Evolutionary conservation across 495 filamentous ascomycete species (phyloP).

Genomic region (Parmelia sp.): DNA sequence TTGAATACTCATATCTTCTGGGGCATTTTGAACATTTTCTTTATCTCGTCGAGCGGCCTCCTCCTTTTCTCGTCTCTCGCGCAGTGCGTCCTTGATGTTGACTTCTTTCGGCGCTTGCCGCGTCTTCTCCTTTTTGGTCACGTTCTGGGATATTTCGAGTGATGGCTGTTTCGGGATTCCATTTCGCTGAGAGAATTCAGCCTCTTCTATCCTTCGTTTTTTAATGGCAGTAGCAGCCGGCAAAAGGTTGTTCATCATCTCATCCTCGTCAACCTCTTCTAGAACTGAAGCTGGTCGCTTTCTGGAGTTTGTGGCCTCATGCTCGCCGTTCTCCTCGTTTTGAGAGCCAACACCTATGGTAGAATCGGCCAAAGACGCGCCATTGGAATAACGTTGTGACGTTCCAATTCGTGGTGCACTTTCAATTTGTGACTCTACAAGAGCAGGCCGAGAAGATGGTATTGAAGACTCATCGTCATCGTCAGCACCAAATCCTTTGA

Average conservation of each 20-base stretch:
- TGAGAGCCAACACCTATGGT: constrained; percentile 38
- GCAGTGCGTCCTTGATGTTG: constrained; percentile 63
- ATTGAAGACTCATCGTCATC: constrained; percentile 32
- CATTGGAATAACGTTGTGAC: constrained; percentile 14
- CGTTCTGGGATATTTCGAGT: constrained; percentile 23
- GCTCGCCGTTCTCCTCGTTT: constrained; percentile 20
- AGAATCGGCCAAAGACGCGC: constrained; percentile 25
- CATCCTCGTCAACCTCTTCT: constrained; percentile 42
- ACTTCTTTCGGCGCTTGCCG: constrained; percentile 52
- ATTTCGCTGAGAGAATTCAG: constrained; percentile 34
- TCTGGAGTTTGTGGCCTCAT: constrained; percentile 21
- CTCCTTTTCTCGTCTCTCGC: constrained; percentile 63
- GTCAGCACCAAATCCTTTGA: constrained; percentile 68
- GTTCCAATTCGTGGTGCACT: constrained; percentile 6
- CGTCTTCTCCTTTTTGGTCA: constrained; percentile 27
- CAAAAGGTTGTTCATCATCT: constrained; percentile 58
- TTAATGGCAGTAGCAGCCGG: constrained; percentile 70
- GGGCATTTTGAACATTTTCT: constrained; percentile 44
- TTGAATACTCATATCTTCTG: constrained; percentile 58
- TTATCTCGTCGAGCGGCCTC: constrained; percentile 53
- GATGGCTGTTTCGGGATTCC: constrained; percentile 22
- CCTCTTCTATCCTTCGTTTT: constrained; percentile 51
- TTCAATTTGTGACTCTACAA: constrained; percentile 12
- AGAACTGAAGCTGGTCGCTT: constrained; percentile 30
- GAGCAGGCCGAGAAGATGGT: constrained; percentile 11